These are phyloP conservation scores for Boletus rufocinnamomeus DNA, from an alignment of 768 basidiomycete species.

Conservation along the genomic window DNA sequence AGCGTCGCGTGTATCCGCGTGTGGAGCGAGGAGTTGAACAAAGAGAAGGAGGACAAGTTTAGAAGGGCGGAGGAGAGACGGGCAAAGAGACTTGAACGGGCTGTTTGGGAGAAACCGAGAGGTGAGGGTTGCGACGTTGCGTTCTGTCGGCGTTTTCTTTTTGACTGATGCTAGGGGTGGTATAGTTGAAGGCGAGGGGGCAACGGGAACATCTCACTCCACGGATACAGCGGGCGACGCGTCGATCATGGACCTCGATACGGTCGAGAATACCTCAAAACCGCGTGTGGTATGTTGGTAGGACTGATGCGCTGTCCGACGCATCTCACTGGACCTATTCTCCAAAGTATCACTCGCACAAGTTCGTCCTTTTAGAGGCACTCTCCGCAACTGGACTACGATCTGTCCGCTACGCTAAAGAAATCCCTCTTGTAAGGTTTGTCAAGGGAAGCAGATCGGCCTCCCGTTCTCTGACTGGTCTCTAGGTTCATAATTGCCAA, in stretches of 20 bases:
- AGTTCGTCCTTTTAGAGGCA: conserved; percentile 84
- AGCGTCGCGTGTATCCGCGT: conserved; percentile 88
- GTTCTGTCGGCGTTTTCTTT: background rate
- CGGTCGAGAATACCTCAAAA: conserved; percentile 10
- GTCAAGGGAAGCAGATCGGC: conserved; percentile 22
- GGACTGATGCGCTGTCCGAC: background rate
- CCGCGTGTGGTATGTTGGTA: conserved; percentile 26
- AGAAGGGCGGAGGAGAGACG: conserved; percentile 51
- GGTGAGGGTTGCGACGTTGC: conserved; percentile 36
- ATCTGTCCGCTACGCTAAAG: conserved; percentile 95
- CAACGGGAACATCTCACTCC: background rate
- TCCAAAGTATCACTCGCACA: conserved; percentile 55
- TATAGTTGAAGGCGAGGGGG: conserved; percentile 4
- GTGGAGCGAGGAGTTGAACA: conserved; percentile 78
- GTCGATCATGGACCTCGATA: conserved; percentile 4
- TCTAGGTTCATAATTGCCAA: conserved; percentile 93
- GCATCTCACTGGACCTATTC: conserved; percentile 1
- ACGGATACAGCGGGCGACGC: background rate
- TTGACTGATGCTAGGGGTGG: conserved; percentile 3
- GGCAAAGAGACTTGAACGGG: conserved; percentile 36
- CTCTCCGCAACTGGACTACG: conserved; percentile 95
- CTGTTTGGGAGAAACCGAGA: conserved; percentile 45
- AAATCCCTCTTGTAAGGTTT: conserved; percentile 89
- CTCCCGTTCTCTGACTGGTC: conserved; percentile 31
- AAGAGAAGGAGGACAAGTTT: conserved; percentile 65